Conservation (phyloP, 2,329 filamentous ascomycete genomes). For the Moelleriella libera region DNA sequence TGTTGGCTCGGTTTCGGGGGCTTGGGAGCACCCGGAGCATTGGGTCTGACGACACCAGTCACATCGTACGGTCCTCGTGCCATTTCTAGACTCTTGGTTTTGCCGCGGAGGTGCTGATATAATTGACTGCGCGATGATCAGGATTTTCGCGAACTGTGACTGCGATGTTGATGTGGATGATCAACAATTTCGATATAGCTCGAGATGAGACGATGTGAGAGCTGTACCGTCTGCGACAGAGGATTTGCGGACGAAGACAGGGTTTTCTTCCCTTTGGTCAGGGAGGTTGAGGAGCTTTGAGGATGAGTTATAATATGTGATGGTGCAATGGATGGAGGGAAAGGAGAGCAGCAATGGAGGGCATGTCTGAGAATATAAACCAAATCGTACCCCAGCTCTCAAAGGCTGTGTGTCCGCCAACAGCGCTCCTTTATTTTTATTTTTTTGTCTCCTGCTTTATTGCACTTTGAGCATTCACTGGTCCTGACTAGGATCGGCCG, state of each 20-base stretch:
- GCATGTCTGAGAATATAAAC: constrained; percentile 8
- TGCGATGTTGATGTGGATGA: too few relatives aligned
- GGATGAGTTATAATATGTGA: neutral
- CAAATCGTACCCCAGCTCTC: neutral
- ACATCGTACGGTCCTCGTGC: constrained; percentile 22
- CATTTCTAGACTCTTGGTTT: constrained; percentile 10
- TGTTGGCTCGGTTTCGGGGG: constrained; percentile 14
- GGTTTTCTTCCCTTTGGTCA: neutral
- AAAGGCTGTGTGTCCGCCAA: constrained; percentile 3
- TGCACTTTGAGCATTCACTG: neutral
- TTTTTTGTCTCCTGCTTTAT: neutral
- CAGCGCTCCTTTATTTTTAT: neutral
- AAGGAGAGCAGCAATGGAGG: constrained; percentile 4
- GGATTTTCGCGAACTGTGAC: too few relatives aligned
- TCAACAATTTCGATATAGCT: too few relatives aligned
- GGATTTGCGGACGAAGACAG: too few relatives aligned
- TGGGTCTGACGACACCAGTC: constrained; percentile 22
- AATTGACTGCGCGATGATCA: too few relatives aligned
- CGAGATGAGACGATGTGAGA: too few relatives aligned
- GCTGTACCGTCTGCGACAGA: too few relatives aligned
- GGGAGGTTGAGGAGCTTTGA: neutral
- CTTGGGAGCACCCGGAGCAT: constrained; percentile 18
- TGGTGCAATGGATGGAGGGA: too few relatives aligned
- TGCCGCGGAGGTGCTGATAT: neutral
- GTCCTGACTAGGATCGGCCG: neutral